Base-by-base conservation (phyloP, 495 filamentous ascomycete species). In the Amphirosellinia nigrospora region DNA sequence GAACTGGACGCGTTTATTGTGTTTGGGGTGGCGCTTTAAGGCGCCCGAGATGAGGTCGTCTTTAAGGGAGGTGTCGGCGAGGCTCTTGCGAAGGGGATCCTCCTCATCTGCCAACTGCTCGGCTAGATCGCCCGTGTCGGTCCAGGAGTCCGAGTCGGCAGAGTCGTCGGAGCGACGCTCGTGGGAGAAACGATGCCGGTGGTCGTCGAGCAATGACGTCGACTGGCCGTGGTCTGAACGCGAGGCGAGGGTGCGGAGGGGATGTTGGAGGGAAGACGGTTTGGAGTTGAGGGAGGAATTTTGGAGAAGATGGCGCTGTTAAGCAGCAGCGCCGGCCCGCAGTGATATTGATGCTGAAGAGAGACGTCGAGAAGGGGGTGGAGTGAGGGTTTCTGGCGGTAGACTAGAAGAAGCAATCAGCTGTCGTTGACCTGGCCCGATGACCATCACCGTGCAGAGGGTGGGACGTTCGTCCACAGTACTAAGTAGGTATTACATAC, bases 91-190 rank as follows among this genome's bases (percentile, higher is more conserved):
- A 68, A 94, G 81, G 60, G 93, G 91, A 80, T 96, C 92, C 80
- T 96, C 92, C 71, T 88, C 87, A 81, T 90, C 92, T 64, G 88
- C 90, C 73, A 94, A 86, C 85, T 96, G 94, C 82, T 97, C 94
- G 72, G 92, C 92, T 69, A 98, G 87, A 82, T 98, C 96, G 63
- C 94, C 96, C 58, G 94, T 96, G 76, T 97, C 93, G 77, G 93
- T 93, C 94, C 93, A 97, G 36, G 93, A 94, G 79, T 92, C 91
- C 66, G 72, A 75, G 72, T 80, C 81, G 73, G 91, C 90, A 64
- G 91, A 93, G 76, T 86, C 89, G 73, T 80, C 84, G 66, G 89
- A 91, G 79, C 83, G 86, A 81, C 79, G 77, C 76, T 76, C 78
- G 74, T 81, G 73, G 76, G 74, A 77, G 76, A 77, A 26, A 64